Evolutionary conservation across 768 basidiomycete species (phyloP).

Genomic region (Pisolithus sp.): DNA sequence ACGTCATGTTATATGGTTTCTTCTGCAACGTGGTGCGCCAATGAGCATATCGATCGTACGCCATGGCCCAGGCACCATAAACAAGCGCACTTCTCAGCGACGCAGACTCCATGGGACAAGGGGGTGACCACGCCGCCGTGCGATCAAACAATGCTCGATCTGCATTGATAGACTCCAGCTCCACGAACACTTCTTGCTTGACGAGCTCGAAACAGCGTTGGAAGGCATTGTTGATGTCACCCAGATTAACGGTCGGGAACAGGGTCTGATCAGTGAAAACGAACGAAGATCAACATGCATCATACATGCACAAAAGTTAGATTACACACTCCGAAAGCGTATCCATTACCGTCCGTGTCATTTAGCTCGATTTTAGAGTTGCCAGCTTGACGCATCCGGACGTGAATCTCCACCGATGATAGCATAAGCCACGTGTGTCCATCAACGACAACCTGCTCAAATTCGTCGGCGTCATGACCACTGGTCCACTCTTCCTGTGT

Average conservation of each 20-base stretch:
- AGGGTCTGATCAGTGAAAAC: not conserved
- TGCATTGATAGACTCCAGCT: too few species aligned
- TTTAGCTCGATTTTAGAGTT: not conserved
- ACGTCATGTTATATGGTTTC: too few species aligned
- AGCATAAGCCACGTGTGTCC: not conserved
- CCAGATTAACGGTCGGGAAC: not conserved
- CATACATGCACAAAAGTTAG: not conserved
- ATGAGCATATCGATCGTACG: too few species aligned
- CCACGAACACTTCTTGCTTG: not conserved
- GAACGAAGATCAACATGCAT: not conserved
- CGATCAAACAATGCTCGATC: too few species aligned
- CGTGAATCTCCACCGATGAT: not conserved
- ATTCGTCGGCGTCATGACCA: constrained; percentile 24
- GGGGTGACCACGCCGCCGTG: too few species aligned
- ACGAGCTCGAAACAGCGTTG: not conserved
- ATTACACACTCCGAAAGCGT: not conserved
- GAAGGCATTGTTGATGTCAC: not conserved
- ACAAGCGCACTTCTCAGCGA: too few species aligned
- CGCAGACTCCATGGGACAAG: too few species aligned
- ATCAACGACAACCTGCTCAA: not conserved
- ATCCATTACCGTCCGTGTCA: not conserved
- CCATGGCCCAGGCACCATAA: too few species aligned
- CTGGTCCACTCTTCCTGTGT: not conserved
- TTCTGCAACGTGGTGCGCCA: too few species aligned
- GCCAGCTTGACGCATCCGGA: not conserved